Conservation (phyloP, 805 yeast genomes). For the Wickerhamomyces canadensis region DNA sequence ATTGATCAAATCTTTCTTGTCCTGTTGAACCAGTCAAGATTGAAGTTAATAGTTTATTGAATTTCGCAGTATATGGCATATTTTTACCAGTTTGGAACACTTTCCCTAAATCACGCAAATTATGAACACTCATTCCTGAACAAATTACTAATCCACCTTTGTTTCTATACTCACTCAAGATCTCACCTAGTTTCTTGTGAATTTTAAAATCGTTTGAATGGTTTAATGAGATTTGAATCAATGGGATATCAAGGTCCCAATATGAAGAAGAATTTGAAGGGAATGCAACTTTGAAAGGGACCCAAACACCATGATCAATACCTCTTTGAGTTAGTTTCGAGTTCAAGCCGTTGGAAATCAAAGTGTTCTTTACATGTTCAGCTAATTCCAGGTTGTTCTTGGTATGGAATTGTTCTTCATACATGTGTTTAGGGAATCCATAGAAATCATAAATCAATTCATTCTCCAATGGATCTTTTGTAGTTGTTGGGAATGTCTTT, state of each 20-base stretch:
- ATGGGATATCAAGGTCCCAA: conserved; percentile 30
- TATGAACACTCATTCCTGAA: conserved; percentile 82
- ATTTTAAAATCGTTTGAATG: conserved; percentile 33
- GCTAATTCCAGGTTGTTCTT: conserved; percentile 39
- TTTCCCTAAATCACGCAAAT: conserved; percentile 49
- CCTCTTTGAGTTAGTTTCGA: conserved; percentile 51
- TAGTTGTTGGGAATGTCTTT: conserved; percentile 1
- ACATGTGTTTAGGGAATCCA: conserved; percentile 65
- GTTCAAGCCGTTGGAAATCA: conserved; percentile 38
- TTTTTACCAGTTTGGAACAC: conserved; percentile 17
- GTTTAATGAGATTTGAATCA: conserved; percentile 36
- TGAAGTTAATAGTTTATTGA: conserved; percentile 40
- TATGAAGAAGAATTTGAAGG: too few relatives aligned
- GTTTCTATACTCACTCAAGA: conserved; percentile 44
- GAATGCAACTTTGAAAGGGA: conserved; percentile 70
- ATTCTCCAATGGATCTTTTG: conserved; percentile 34
- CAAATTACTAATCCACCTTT: conserved; percentile 49
- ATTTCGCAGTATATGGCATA: conserved; percentile 46
- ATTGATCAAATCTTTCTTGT: conserved; percentile 28
- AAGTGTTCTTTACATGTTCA: conserved; percentile 34
- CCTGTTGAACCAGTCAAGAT: conserved; percentile 29
- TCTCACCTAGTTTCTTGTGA: conserved; percentile 51
- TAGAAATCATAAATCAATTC: conserved; percentile 67
- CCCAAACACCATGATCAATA: conserved; percentile 82
- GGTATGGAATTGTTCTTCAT: conserved; percentile 56